Percentiles rank a stretch among this genome's conserved stretches.
These are phyloP conservation scores for Biscogniauxia sp. DNA, from an alignment of 2,329 filamentous ascomycete species.

Conservation along the genomic window DNA sequence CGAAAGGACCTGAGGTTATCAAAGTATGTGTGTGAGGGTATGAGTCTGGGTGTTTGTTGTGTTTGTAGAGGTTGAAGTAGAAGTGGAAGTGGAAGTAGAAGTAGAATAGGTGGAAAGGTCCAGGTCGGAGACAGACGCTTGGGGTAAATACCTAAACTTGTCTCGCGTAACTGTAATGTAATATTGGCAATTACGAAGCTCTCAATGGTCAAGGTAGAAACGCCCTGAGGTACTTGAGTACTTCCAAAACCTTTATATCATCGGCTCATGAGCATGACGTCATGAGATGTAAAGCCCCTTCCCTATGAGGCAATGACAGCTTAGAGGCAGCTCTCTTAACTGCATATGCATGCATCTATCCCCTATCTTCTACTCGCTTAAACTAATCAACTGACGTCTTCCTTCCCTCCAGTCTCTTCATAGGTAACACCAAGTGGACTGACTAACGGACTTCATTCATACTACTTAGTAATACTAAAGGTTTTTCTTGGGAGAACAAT, in stretches of 20 bases:
- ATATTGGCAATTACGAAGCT: background rate
- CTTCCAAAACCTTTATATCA: too few species aligned
- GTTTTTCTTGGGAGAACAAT: too few species aligned
- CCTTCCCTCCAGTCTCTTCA: background rate
- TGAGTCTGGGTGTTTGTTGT: background rate
- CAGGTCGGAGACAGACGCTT: background rate
- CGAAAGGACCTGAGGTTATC: too few species aligned
- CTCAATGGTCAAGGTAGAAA: background rate
- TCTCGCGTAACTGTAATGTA: background rate
- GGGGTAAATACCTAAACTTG: background rate
- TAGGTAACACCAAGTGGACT: too few species aligned
- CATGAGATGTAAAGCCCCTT: background rate
- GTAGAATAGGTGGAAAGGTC: background rate
- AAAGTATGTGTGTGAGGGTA: background rate
- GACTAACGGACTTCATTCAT: too few species aligned
- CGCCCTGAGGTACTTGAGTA: background rate
- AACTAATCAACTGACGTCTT: background rate
- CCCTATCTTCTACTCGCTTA: background rate
- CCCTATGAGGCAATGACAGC: background rate
- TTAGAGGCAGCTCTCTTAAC: background rate
- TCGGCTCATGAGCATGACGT: background rate
- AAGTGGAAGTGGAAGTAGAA: background rate
- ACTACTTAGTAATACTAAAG: too few species aligned
- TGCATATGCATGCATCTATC: background rate
- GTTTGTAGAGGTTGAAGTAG: background rate